These are phyloP conservation scores for Myriosclerotinia curreyana DNA, from an alignment of 2,329 filamentous ascomycete genomes.

Conservation along the genomic window DNA sequence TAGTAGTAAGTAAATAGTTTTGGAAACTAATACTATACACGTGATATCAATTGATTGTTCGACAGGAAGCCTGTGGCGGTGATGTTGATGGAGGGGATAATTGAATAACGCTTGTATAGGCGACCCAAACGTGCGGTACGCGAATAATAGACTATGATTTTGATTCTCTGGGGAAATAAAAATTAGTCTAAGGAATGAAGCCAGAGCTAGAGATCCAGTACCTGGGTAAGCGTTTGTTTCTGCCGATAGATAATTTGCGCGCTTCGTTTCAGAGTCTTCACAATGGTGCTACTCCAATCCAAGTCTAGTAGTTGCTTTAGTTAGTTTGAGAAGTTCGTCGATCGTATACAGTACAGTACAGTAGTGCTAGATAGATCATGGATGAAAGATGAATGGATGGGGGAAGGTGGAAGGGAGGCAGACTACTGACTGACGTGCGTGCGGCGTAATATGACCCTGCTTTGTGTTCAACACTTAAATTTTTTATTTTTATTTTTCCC, in stretches of 20 bases:
- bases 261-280: constrained; percentile 25
- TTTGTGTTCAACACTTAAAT: not conserved
- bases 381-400: constrained; percentile 7
- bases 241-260: constrained; percentile 24
- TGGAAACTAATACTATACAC: not conserved
- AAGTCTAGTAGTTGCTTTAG: constrained; percentile 16
- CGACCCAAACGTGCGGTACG: constrained; percentile 32
- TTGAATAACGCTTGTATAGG: constrained; percentile 32
- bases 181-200: constrained; percentile 21
- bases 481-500: too few species aligned
- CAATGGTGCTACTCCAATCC: constrained; percentile 17
- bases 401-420: not conserved
- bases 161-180: constrained; percentile 26
- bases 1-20: not conserved
- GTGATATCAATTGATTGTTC: constrained; percentile 2
- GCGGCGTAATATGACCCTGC: constrained; percentile 12
- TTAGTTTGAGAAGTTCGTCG: constrained; percentile 7
- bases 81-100: constrained; percentile 17
- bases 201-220: constrained; percentile 20
- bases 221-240: constrained; percentile 25
- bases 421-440: constrained; percentile 19
- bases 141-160: constrained; percentile 28
- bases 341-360: constrained; percentile 7
- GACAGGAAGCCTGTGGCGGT: not conserved
- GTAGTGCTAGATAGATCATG: constrained; percentile 2